phyloP scores from a whole-genome alignment of 495 filamentous ascomycete genomes.

The Penicillium argentinense region DNA sequence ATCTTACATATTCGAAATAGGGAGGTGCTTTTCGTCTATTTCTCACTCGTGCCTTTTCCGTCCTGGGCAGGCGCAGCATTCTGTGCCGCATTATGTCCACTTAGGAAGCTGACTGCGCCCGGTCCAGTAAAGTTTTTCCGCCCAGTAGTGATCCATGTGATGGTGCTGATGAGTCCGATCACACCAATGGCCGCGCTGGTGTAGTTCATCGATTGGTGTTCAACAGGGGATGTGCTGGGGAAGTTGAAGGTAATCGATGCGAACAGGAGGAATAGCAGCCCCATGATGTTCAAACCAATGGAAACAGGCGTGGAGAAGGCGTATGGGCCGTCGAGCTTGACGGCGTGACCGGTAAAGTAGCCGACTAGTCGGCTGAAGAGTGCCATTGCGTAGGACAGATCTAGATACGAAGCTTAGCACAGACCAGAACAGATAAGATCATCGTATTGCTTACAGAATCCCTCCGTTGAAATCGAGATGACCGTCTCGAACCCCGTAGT shows the following conservation, averaged over 20 bases:
- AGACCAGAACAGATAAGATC: too few relatives aligned
- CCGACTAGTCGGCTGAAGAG: constrained; percentile 52
- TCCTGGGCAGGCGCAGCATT: neutral
- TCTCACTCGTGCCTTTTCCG: neutral
- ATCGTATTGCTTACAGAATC: constrained; percentile 61
- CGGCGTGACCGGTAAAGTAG: constrained; percentile 42
- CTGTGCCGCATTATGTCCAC: constrained; percentile 9
- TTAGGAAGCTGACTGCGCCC: constrained; percentile 21
- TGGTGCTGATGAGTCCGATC: constrained; percentile 48
- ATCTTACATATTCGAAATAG: too few relatives aligned
- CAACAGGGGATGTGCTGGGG: constrained; percentile 49
- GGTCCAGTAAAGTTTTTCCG: constrained; percentile 54
- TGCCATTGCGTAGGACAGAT: constrained; percentile 59
- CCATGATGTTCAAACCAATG: constrained; percentile 49
- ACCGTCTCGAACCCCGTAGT: constrained; percentile 58
- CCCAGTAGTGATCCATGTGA: constrained; percentile 56
- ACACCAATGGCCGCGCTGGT: constrained; percentile 56
- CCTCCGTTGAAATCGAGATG: constrained; percentile 55
- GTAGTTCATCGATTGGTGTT: constrained; percentile 58
- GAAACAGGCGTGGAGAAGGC: constrained; percentile 37
- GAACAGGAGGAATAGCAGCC: constrained; percentile 54
- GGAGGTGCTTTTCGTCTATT: too few relatives aligned
- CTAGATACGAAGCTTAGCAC: too few relatives aligned
- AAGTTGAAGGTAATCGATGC: constrained; percentile 60
- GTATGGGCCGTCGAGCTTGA: constrained; percentile 38